Percentiles rank a stretch among this genome's conserved stretches.
These are phyloP conservation scores for Petunia secreta DNA, from an alignment of 257 asterid genomes.

Conservation along the genomic window DNA sequence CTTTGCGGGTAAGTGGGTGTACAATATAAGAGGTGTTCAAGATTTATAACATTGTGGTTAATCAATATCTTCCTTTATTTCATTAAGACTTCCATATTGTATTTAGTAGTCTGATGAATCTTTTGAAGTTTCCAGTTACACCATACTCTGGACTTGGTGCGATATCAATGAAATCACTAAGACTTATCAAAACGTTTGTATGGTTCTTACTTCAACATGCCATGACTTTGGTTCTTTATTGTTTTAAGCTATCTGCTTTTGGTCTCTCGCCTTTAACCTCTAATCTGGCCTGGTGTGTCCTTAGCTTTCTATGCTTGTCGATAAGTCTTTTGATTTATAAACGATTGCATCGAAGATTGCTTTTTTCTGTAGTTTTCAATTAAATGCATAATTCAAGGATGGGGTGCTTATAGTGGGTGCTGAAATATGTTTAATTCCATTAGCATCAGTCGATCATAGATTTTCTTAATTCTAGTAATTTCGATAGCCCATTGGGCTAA, in stretches of 20 bases:
- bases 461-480: not conserved
- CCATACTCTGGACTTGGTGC: not conserved
- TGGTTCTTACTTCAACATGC: conserved; percentile 9
- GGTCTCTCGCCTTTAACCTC: not conserved
- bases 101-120: not conserved
- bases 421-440: not conserved
- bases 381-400: not conserved
- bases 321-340: not conserved
- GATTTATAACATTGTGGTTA: not conserved
- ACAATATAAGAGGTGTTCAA: not conserved
- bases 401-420: not conserved
- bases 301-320: not conserved
- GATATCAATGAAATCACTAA: not conserved
- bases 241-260: not conserved
- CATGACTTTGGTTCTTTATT: not conserved
- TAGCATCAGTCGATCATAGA: not conserved
- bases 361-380: too few species aligned
- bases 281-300: not conserved
- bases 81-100: not conserved
- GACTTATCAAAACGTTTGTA: not conserved
- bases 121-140: not conserved
- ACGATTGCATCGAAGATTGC: too few species aligned
- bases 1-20: not conserved
- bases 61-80: not conserved
- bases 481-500: not conserved